A percentile compares a stretch with the other conserved stretches of the same genome.
phyloP scores from a whole-genome alignment of 2,329 filamentous ascomycete genomes.

The Claviceps purpurea region DNA sequence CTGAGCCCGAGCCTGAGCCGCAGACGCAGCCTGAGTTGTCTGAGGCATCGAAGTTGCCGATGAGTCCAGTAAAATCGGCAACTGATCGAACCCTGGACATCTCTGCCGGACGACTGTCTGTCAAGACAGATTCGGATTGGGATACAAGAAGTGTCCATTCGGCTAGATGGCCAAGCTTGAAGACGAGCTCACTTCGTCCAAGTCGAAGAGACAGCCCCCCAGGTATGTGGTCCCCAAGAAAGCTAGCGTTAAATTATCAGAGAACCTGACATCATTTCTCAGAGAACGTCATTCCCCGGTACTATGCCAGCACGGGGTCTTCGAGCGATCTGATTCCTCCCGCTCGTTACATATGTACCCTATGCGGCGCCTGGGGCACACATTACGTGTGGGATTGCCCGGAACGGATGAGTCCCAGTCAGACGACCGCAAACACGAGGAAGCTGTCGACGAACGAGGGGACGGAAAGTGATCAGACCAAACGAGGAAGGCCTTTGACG shows the following conservation, averaged over 20 bases:
- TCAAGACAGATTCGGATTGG: background rate
- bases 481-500: background rate
- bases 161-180: background rate
- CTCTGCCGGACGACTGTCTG: background rate
- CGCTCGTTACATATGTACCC: conserved; percentile 1
- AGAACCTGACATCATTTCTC: background rate
- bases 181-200: background rate
- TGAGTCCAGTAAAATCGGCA: background rate
- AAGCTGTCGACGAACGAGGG: background rate
- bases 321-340: background rate
- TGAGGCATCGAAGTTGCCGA: background rate
- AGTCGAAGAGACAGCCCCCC: background rate
- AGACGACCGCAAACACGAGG: background rate
- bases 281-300: background rate
- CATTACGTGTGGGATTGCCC: conserved; percentile 4
- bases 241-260: background rate
- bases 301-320: background rate
- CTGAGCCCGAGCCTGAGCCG: too few species aligned
- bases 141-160: background rate
- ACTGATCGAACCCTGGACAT: background rate
- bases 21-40: too few species aligned
- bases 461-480: background rate
- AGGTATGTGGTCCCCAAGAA: background rate
- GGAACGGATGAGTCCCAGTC: background rate
- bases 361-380: background rate